phyloP scores from a whole-genome alignment of 2,329 filamentous ascomycete genomes.

The Alternaria rosae region DNA sequence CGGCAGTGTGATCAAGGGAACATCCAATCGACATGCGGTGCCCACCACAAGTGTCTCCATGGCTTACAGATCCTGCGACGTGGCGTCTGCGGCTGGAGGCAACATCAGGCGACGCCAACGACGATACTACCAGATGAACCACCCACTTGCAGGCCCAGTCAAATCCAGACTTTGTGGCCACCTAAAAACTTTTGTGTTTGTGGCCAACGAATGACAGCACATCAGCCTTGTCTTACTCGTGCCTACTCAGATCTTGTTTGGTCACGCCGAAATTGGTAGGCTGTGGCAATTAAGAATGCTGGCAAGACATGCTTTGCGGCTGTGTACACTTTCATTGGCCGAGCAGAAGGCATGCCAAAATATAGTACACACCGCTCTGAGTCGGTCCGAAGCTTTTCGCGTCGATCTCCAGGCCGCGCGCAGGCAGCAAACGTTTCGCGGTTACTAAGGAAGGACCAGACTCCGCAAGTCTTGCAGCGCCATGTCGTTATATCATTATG shows the following conservation, averaged over 20 bases:
- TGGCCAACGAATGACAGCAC: constrained; percentile 27
- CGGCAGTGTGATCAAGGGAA: constrained; percentile 11
- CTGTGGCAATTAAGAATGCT: constrained; percentile 1
- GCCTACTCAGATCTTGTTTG: constrained; percentile 18
- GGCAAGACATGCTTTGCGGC: not conserved
- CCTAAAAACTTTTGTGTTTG: constrained; percentile 7
- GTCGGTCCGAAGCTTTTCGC: constrained; percentile 13
- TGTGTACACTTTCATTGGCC: constrained; percentile 19
- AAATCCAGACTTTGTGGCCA: constrained; percentile 30
- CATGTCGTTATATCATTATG: constrained; percentile 21
- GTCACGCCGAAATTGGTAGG: not conserved
- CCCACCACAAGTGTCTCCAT: constrained; percentile 1
- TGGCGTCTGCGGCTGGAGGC: constrained; percentile 14
- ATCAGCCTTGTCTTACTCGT: constrained; percentile 33
- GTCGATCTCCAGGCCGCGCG: constrained; percentile 3
- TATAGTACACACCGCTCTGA: constrained; percentile 28
- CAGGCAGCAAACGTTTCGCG: constrained; percentile 27
- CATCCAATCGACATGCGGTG: constrained; percentile 11
- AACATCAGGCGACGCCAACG: constrained; percentile 13
- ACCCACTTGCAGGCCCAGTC: constrained; percentile 17
- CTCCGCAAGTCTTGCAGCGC: constrained; percentile 31
- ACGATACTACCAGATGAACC: constrained; percentile 10
- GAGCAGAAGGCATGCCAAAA: constrained; percentile 11
- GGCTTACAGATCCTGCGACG: constrained; percentile 23
- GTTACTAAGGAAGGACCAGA: constrained; percentile 25